A percentile compares a stretch with the other conserved stretches of the same genome.
Evolutionary conservation across 139 green algal species (phyloP).

Genomic region (Auxenochlorella protothecoides): DNA sequence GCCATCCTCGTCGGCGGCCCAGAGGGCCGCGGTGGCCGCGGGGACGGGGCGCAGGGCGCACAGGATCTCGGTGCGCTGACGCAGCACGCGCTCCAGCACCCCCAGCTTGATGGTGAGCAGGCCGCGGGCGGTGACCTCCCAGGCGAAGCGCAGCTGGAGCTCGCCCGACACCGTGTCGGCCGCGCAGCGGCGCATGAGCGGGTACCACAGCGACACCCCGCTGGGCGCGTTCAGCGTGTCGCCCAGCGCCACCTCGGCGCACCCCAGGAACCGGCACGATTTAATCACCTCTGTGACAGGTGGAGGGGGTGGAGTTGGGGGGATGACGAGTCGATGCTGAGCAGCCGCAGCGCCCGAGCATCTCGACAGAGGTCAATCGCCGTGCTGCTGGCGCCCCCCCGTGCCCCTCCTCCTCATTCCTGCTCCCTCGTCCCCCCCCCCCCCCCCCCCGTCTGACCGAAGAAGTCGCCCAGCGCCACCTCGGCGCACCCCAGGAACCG

Average conservation of each 20-base stretch:
- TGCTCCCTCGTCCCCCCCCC: not conserved
- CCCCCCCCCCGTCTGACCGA: not conserved
- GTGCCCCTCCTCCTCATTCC: not conserved
- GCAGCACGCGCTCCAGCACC: slow-evolving; percentile 55
- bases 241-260: slow-evolving; percentile 48
- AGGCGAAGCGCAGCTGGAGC: slow-evolving; percentile 50
- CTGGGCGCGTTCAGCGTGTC: slow-evolving; percentile 41
- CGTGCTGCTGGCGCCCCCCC: not conserved
- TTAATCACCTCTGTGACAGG: slow-evolving; percentile 26
- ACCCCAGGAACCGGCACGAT: slow-evolving; percentile 39
- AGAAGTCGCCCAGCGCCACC: slow-evolving; percentile 44
- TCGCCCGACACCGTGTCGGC: slow-evolving; percentile 32
- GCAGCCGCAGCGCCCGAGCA: not conserved
- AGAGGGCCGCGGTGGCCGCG: not conserved
- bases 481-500: slow-evolving; percentile 43
- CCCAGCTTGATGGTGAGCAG: slow-evolving; percentile 60
- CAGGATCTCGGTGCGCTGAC: slow-evolving; percentile 56
- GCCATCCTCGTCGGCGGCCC: too few relatives aligned
- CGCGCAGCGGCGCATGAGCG: slow-evolving; percentile 32
- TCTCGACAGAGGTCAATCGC: too few relatives aligned
- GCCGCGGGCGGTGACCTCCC: slow-evolving; percentile 61
- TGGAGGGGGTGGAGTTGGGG: not conserved
- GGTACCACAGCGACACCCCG: slow-evolving; percentile 29
- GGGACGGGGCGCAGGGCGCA: slow-evolving; percentile 46
- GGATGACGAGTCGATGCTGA: not conserved